Percentiles rank a stretch among this genome's conserved stretches.
Evolutionary conservation across 352 stramenopile species (phyloP).

Genomic region (Globisporangium sylvaticum): DNA sequence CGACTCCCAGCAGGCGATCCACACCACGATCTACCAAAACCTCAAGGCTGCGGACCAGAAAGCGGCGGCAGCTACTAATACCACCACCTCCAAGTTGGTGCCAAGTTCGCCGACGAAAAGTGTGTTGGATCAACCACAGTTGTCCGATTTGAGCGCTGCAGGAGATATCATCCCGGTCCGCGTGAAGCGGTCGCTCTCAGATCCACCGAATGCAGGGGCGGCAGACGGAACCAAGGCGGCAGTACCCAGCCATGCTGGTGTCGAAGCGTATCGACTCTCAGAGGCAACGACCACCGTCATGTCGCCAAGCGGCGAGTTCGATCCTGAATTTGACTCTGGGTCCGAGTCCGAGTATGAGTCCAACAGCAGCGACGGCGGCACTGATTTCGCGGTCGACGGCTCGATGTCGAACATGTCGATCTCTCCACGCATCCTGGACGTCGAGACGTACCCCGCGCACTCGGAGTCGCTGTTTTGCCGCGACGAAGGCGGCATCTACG

Average conservation of each 20-base stretch:
- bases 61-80: constrained; percentile 5
- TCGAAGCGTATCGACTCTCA: neutral
- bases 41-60: constrained; percentile 14
- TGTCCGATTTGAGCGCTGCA: neutral
- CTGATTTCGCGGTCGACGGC: constrained; percentile 16
- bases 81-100: constrained; percentile 30
- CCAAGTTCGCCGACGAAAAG: constrained; percentile 33
- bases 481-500: constrained; percentile 70
- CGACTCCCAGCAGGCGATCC: constrained; percentile 59
- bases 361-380: constrained; percentile 36
- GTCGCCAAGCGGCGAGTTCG: constrained; percentile 25
- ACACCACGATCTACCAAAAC: constrained; percentile 43
- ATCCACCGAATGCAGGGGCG: constrained; percentile 4
- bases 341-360: constrained; percentile 27
- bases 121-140: neutral
- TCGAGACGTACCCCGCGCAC: constrained; percentile 33
- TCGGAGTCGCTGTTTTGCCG: constrained; percentile 73
- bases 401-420: constrained; percentile 26
- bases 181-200: constrained; percentile 26
- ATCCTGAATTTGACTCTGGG: constrained; percentile 26
- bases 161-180: constrained; percentile 15
- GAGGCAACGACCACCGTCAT: constrained; percentile 14
- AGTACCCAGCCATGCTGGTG: neutral
- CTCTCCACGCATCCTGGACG: constrained; percentile 51
- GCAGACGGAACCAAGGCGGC: neutral